phyloP scores from a whole-genome alignment of 2,329 filamentous ascomycete species.

The Nemania abortiva region DNA sequence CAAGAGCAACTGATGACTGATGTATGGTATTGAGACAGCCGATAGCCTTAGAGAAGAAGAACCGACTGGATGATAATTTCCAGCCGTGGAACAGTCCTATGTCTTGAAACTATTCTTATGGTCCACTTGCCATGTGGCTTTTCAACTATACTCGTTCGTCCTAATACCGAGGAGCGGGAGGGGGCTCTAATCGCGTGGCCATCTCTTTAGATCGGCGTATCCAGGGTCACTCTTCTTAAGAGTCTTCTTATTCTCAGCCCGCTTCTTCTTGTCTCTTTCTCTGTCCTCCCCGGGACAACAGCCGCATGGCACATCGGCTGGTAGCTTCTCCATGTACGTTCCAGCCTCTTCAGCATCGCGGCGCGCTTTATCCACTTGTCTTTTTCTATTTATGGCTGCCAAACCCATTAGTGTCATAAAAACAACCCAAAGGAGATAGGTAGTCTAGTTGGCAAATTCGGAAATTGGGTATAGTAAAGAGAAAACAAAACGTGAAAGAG shows the following conservation, averaged over 20 bases:
- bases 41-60: background rate
- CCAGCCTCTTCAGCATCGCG: constrained; percentile 38
- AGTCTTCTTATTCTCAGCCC: background rate
- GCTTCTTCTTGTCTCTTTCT: constrained; percentile 36
- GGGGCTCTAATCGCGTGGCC: background rate
- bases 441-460: background rate
- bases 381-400: constrained; percentile 41
- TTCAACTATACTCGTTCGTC: background rate
- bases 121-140: background rate
- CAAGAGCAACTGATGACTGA: background rate
- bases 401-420: constrained; percentile 10
- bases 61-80: background rate
- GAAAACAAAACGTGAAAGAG: background rate
- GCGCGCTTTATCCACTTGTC: constrained; percentile 38
- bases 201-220: background rate
- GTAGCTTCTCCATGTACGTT: constrained; percentile 42
- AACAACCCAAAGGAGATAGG: background rate
- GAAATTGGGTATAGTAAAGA: background rate
- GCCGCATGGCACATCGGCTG: constrained; percentile 39
- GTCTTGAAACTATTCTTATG: background rate
- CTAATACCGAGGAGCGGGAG: background rate
- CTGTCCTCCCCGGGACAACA: constrained; percentile 47
- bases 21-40: background rate
- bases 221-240: background rate
- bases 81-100: background rate